phyloP scores from a whole-genome alignment of 139 green algal genomes.

The Chlorella sp. region DNA sequence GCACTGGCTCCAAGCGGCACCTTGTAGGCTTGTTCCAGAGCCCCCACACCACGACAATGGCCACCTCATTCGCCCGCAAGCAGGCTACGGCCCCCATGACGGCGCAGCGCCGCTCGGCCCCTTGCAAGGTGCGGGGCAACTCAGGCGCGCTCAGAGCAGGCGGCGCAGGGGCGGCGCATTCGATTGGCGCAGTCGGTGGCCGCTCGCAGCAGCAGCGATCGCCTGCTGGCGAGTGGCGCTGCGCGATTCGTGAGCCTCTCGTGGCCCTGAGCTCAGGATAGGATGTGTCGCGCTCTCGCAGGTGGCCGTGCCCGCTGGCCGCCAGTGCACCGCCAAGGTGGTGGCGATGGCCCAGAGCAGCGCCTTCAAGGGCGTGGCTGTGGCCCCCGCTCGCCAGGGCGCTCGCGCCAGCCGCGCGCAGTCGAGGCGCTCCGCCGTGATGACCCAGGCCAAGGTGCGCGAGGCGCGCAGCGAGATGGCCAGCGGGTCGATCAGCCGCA shows the following conservation, averaged over 20 bases:
- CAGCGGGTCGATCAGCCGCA: background rate
- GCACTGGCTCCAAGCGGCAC: too few relatives aligned
- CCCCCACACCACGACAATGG: conserved; percentile 11
- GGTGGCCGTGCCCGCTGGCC: background rate
- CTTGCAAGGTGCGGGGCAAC: background rate
- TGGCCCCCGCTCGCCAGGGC: conserved; percentile 8
- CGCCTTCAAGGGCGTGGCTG: conserved; percentile 22
- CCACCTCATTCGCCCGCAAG: conserved; percentile 18
- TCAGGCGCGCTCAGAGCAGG: background rate
- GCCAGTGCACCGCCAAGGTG: conserved; percentile 16
- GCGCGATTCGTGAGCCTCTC: too few relatives aligned
- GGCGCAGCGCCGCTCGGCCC: background rate
- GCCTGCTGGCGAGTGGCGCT: too few relatives aligned
- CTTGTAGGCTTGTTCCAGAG: too few relatives aligned
- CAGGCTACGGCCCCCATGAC: background rate
- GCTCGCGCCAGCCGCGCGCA: conserved; percentile 8
- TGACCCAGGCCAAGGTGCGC: conserved; percentile 40
- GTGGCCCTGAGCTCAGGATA: too few relatives aligned
- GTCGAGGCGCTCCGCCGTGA: conserved; percentile 32
- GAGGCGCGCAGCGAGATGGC: background rate
- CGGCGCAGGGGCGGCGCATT: background rate
- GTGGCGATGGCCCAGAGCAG: conserved; percentile 16
- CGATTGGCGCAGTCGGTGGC: background rate
- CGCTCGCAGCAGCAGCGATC: too few relatives aligned
- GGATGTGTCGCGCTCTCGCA: conserved; percentile 1